phyloP scores from a whole-genome alignment of 2,329 filamentous ascomycete species.

The Ophiostoma angusticollis region DNA sequence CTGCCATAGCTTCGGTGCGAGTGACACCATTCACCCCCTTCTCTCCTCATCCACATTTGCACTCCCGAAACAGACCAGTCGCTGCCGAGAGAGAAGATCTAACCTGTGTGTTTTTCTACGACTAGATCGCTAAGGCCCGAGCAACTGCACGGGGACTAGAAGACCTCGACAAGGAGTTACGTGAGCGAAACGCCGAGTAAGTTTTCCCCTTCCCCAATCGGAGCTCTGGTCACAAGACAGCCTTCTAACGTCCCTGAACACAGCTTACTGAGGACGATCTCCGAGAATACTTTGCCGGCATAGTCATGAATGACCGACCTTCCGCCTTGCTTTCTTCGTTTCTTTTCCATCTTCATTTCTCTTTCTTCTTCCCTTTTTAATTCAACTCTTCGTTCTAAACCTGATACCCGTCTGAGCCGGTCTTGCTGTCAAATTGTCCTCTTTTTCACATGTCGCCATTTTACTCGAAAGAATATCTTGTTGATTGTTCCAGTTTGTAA shows the following conservation, averaged over 20 bases:
- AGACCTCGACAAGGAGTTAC: constrained; percentile 20
- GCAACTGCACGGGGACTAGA: constrained; percentile 17
- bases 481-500: no score
- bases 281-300: constrained; percentile 6
- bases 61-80: constrained; percentile 1
- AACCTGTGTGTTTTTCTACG: not conserved
- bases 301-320: not conserved
- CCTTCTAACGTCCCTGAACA: not conserved
- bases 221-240: not conserved
- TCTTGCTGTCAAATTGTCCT: no score
- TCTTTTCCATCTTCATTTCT: not conserved
- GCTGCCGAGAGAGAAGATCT: not conserved
- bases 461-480: no score
- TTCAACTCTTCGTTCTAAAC: not conserved
- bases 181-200: constrained; percentile 17
- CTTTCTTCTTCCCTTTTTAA: not conserved
- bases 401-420: no score
- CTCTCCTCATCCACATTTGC: constrained; percentile 3
- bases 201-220: constrained; percentile 1
- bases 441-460: no score
- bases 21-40: constrained; percentile 9
- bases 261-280: constrained; percentile 8
- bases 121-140: constrained; percentile 21
- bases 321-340: not conserved
- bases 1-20: constrained; percentile 56